Evolutionary conservation across 148 eudicot species (phyloP), one percentile per base, ranked within the genome.

Genomic region (Vaccinium macrocarpon): DNA sequence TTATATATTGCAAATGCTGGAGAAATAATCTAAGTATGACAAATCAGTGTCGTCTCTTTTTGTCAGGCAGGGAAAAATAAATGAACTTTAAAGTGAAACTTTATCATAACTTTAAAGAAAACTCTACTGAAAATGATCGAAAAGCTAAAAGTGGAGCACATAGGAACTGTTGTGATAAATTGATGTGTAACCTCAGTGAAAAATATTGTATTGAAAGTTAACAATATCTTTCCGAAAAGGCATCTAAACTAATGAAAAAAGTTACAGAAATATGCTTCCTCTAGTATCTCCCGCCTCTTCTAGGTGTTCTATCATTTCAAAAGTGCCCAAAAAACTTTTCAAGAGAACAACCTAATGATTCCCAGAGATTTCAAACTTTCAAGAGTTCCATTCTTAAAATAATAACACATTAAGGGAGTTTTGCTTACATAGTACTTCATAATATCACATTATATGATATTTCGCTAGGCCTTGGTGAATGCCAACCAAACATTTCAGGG

Each of bases 101-200:
- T 78, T 46, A 78, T 52, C 52, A 50, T 10, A 75, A 75, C 25
- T 46, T 8, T 10, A 75, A 52, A 78, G 14, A 78, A 53, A 35
- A 77, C 27, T 4, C 23, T 13, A 14, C 1, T n/a, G 14, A 53
- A 78, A 53, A 29, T 1, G 64, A 53, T 78, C 4, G 48, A 78
- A 78, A 78, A 78, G 57, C 57, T 14, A 52, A 78, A 48, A 52
- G 46, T 78, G 42, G n/a, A 78, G 32, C 59, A 50, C 52, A 78
- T 6, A 16, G 21, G 25, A 53, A 32, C 25, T 32, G 11, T 11
- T 29, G 21, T 55, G 66, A 56, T 18, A 56, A 79, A 56, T 55
- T 27, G 35, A 3, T 4, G 56, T 11, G 29, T 76, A 21, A 32
- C 19, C 35, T 79, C 46, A 23, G 25, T 79, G 35, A 53, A 35